These are phyloP conservation scores for Podosphaera xanthii DNA, from an alignment of 2,329 filamentous ascomycete species.

Conservation along the genomic window DNA sequence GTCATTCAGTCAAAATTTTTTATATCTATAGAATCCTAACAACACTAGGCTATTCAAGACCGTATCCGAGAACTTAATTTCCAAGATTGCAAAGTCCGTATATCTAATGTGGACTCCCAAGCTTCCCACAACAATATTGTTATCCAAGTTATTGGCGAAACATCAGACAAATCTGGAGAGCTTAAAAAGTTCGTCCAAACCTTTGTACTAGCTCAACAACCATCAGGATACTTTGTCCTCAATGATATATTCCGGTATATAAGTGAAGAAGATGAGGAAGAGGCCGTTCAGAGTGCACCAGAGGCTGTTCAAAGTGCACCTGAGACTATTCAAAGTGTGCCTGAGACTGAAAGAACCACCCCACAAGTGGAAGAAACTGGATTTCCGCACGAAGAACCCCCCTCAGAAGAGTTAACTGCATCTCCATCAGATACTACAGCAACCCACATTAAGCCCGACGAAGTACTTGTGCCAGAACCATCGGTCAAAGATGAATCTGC, in stretches of 20 bases:
- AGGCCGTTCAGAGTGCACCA: slow-evolving; percentile 25
- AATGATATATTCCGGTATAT: slow-evolving; percentile 97
- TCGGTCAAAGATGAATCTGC: slow-evolving; percentile 14
- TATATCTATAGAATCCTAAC: slow-evolving; percentile 7
- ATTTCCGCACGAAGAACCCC: slow-evolving; percentile 2
- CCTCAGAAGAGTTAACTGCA: slow-evolving; percentile 17
- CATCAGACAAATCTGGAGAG: slow-evolving; percentile 76
- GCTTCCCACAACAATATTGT: slow-evolving; percentile 82
- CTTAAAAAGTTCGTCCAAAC: slow-evolving; percentile 96
- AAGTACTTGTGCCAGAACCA: slow-evolving; percentile 22
- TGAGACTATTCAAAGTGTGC: slow-evolving; percentile 20
- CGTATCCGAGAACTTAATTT: slow-evolving; percentile 84
- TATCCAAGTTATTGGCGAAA: slow-evolving; percentile 94
- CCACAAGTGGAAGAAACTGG: slow-evolving; percentile 9
- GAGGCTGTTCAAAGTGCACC: slow-evolving; percentile 20
- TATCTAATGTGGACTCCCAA: slow-evolving; percentile 94
- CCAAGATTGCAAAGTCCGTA: slow-evolving; percentile 93
- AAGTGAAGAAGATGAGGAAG: slow-evolving; percentile 59
- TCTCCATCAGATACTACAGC: slow-evolving; percentile 23
- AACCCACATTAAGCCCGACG: slow-evolving; percentile 58
- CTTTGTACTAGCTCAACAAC: slow-evolving; percentile 88
- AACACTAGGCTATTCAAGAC: slow-evolving; percentile 60
- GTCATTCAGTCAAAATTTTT: slow-evolving; percentile 15
- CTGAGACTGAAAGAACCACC: slow-evolving; percentile 10
- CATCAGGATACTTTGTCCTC: slow-evolving; percentile 90